phyloP scores from a whole-genome alignment of 805 yeast genomes.

The Yamadazyma philogaea region DNA sequence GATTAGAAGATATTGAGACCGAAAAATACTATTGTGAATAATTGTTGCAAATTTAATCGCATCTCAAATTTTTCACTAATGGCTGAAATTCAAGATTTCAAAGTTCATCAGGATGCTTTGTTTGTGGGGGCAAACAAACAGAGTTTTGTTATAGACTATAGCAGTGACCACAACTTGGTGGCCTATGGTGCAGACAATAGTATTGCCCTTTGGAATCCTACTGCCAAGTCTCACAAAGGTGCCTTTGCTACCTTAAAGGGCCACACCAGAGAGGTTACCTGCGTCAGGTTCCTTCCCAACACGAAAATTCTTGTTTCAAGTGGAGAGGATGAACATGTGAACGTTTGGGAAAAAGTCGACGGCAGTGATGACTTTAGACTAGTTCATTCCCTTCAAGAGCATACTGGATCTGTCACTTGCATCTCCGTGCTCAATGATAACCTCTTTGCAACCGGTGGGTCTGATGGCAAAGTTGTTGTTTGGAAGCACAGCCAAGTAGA shows the following conservation, averaged over 20 bases:
- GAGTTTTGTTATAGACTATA: conserved; percentile 55
- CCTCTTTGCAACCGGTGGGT: conserved; percentile 58
- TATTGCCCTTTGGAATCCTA: conserved; percentile 69
- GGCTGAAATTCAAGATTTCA: neutral
- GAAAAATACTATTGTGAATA: too few relatives aligned
- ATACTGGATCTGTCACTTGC: conserved; percentile 52
- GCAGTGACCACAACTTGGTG: conserved; percentile 33
- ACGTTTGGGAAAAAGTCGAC: conserved; percentile 50
- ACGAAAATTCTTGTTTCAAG: conserved; percentile 53
- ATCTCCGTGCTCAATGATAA: conserved; percentile 40
- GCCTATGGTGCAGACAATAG: conserved; percentile 72
- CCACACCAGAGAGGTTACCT: conserved; percentile 61
- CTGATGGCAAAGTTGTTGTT: conserved; percentile 55
- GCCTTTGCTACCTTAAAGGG: conserved; percentile 55
- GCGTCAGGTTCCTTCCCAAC: conserved; percentile 52
- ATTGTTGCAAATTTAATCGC: conserved; percentile 1
- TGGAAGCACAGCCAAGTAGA: conserved; percentile 38
- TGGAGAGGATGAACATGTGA: conserved; percentile 63
- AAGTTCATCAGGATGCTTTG: conserved; percentile 47
- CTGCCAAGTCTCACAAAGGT: conserved; percentile 40
- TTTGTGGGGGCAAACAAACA: conserved; percentile 75
- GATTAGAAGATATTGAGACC: conserved; percentile 1
- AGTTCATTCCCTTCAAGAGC: conserved; percentile 35
- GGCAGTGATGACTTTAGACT: conserved; percentile 27
- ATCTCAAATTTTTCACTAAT: conserved; percentile 6